Evolutionary conservation across 2,329 filamentous ascomycete genomes (phyloP), one percentile per base, ranked within the genome.

Genomic region (Ophiostoma quercus): DNA sequence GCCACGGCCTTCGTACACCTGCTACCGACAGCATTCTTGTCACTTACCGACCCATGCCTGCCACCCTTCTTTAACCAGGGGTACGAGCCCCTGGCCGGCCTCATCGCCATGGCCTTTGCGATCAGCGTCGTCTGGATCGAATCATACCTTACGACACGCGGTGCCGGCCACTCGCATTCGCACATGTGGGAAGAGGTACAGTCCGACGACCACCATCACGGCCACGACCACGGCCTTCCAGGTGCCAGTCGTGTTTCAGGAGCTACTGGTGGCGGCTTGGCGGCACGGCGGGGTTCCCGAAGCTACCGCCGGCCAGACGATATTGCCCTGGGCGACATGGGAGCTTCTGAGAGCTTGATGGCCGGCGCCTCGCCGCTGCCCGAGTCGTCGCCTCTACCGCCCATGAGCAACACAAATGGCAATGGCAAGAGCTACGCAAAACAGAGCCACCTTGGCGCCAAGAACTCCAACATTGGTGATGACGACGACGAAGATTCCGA

Each of bases 1-100:
- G 91, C 92, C 12, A 95, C 92, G 0, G 91, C 92, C 69, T 95
- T 95, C 76, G 91, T 94, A 34, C 91, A 94, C 79, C 82, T 90
- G 14, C 84, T 90, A 3, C 88, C 87, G 69, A 91, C 86, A 34
- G 88, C 89, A 0, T 91, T 91, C 75, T 78, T 83, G 71, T 89
- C 87, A 57, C 81, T 90, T 25, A 89, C 85, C 73, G 86, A 90
- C 72, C 88, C 88, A 62, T 91, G 89, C 75, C 86, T 96, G 0
- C 91, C 92, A 9, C 82, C 85, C 70, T 90, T 93, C 77, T 96
- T 94, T 85, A 94, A 87, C 77, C 76, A 90, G 73, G 85, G 86
- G n/a, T 96, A 95, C 77, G 86, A 84, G 66, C 91, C 92, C 6
- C 89, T 96, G 77, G 88, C 92, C 0, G 92, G 93, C 1, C 83